Base-by-base conservation (phyloP, 495 filamentous ascomycete genomes). In the Parmelia sp. region DNA sequence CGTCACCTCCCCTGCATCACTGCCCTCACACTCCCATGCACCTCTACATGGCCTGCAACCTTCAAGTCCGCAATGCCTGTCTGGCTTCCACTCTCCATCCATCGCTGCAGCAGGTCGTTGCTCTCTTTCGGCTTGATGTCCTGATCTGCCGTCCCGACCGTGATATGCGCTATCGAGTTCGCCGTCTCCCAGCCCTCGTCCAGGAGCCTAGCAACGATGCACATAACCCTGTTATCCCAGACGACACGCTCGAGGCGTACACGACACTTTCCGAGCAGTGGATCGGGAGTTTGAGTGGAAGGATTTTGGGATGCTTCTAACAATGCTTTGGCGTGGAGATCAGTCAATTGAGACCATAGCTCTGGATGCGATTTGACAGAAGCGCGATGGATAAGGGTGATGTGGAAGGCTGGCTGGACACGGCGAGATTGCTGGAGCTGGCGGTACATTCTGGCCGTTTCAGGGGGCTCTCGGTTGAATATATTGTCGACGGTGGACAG, bases 71-170 rank as follows among this genome's bases (percentile, higher is more conserved):
- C 76, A 47, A 82, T 78, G 0, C 83, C 83, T 23, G 74, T 82
- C 15, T 76, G 73, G 33, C 71, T 75, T 7, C 80, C 80, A 33
- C 75, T 81, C 0, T 80, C 69, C 66, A 84, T 62, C 91, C 91
- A 97, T 51, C 79, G 74, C 65, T 77, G 74, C 60, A 98, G 74
- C 71, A 98, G 71, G 64, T 90, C 87, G 69, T 97, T 97, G 69
- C 92, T 92, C 78, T 98, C 92, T 77, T 88, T 90, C 3, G 94
- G 94, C 76, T 96, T 96, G 66, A 98, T 84, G 10, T 77, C 69
- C 61, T 78, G 75, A 62, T 81, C 76, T 29, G 83, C 83, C 1
- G 94, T 98, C 4, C 94, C 94, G 23, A 97, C 80, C 3, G 94
- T 97, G 57, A 97, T 80, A 74, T 98, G 94, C 21, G 90, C 83